phyloP scores from a whole-genome alignment of 306 rosid species.

The Amphicarpaea edgeworthii region DNA sequence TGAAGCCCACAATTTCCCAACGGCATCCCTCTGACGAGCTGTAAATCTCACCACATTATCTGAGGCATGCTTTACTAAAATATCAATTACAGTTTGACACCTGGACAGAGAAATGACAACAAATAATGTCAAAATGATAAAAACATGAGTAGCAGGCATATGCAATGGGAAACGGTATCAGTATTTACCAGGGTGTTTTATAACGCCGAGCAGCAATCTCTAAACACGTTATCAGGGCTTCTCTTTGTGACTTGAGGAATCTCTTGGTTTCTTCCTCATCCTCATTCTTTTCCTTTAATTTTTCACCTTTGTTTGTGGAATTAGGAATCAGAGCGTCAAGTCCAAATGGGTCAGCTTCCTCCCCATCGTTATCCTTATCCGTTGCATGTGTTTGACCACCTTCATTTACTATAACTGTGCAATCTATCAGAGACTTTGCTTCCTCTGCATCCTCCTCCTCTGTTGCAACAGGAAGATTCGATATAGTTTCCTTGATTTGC shows the following conservation, averaged over 20 bases:
- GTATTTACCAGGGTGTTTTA: conserved; percentile 76
- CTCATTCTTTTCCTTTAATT: conserved; percentile 66
- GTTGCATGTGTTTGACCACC: conserved; percentile 47
- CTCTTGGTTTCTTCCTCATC: conserved; percentile 72
- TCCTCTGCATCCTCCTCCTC: conserved; percentile 81
- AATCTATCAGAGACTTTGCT: conserved; percentile 63
- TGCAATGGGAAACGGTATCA: conserved; percentile 9
- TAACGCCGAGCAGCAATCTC: conserved; percentile 92
- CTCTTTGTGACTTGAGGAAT: conserved; percentile 77
- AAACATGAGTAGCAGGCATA: not conserved
- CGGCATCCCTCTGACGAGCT: conserved; percentile 77
- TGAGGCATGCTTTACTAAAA: conserved; percentile 84
- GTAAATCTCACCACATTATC: conserved; percentile 86
- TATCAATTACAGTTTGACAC: conserved; percentile 98
- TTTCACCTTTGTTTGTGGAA: conserved; percentile 68
- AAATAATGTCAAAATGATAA: conserved; percentile 31
- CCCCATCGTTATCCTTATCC: conserved; percentile 47
- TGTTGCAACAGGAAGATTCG: conserved; percentile 80
- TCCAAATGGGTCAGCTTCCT: conserved; percentile 89
- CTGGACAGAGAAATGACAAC: conserved; percentile 49
- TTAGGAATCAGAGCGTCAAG: conserved; percentile 80
- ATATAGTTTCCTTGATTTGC: conserved; percentile 74
- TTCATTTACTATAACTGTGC: conserved; percentile 47
- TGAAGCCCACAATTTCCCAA: conserved; percentile 86
- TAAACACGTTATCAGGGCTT: conserved; percentile 78